Conservation (phyloP, 192 early-diverging fungal genomes). For the Coemansia sp. region DNA sequence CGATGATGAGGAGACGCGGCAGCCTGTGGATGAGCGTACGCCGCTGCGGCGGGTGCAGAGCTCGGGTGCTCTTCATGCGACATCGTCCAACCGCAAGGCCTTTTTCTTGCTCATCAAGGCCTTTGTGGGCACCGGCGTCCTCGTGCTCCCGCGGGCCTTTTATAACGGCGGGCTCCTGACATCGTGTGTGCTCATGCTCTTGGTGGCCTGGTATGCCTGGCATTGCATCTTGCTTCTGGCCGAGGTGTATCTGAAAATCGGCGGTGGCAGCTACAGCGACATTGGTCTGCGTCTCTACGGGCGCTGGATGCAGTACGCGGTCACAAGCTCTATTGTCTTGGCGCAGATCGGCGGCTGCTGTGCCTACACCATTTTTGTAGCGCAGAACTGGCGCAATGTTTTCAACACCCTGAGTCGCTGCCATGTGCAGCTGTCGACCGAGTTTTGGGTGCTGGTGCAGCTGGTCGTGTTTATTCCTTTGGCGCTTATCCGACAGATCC, state of each 20-base stretch:
- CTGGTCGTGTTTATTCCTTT: constrained; percentile 75
- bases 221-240: constrained; percentile 65
- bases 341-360: constrained; percentile 86
- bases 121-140: constrained; percentile 76
- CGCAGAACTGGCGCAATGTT: constrained; percentile 75
- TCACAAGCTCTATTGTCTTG: constrained; percentile 65
- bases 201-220: constrained; percentile 61
- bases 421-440: constrained; percentile 57
- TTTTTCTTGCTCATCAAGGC: constrained; percentile 78
- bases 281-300: constrained; percentile 66
- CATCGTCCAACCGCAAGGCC: constrained; percentile 65
- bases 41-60: constrained; percentile 24
- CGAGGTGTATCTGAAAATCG: constrained; percentile 57
- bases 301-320: constrained; percentile 59
- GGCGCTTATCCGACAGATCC: constrained; percentile 89
- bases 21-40: constrained; percentile 18
- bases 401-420: constrained; percentile 68
- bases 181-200: constrained; percentile 53
- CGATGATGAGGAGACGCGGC: not conserved
- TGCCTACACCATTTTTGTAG: constrained; percentile 88
- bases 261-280: constrained; percentile 66
- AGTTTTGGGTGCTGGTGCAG: constrained; percentile 79
- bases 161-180: constrained; percentile 73
- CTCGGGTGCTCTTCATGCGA: constrained; percentile 32
- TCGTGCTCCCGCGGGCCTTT: constrained; percentile 75